These are phyloP conservation scores for Ilyonectria mors-panacis DNA, from an alignment of 2,329 filamentous ascomycete species.

Conservation along the genomic window DNA sequence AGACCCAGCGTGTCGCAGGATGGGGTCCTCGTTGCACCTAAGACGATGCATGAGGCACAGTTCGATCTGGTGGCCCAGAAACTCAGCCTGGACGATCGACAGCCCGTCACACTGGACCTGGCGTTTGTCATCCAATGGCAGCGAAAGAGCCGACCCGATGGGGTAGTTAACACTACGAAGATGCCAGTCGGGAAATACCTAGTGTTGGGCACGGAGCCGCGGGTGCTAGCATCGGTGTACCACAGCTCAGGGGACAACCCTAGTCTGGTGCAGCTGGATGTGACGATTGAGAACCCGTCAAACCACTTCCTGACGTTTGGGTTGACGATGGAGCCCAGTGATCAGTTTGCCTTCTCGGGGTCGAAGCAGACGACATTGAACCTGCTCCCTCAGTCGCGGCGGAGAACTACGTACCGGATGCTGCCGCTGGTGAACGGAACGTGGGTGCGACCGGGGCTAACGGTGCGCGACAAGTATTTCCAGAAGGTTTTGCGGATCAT, in stretches of 20 bases:
- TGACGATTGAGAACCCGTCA: constrained; percentile 92
- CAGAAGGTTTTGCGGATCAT: constrained; percentile 89
- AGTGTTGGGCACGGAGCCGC: constrained; percentile 86
- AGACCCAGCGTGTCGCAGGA: constrained; percentile 55
- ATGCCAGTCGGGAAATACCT: constrained; percentile 85
- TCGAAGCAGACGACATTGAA: constrained; percentile 86
- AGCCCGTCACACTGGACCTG: constrained; percentile 81
- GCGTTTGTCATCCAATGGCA: constrained; percentile 84
- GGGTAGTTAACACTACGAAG: constrained; percentile 71
- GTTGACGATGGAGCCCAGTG: constrained; percentile 90
- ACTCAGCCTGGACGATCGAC: constrained; percentile 83
- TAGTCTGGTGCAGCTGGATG: constrained; percentile 62
- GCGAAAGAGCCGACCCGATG: constrained; percentile 60
- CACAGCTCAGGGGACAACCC: constrained; percentile 55
- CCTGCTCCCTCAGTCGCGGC: constrained; percentile 84
- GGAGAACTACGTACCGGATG: constrained; percentile 81
- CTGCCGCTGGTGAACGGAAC: constrained; percentile 75
- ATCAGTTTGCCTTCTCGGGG: constrained; percentile 94
- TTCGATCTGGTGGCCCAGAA: constrained; percentile 86
- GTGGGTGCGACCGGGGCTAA: constrained; percentile 81
- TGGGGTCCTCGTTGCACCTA: constrained; percentile 70
- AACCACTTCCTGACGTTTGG: constrained; percentile 96
- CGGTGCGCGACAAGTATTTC: constrained; percentile 91
- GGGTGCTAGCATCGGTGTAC: constrained; percentile 78
- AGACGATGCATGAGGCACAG: constrained; percentile 78